A percentile compares a stretch with the other conserved stretches of the same genome.
Evolutionary conservation across 2,329 filamentous ascomycete species (phyloP).

Genomic region (Colletotrichum lindemuthianum): DNA sequence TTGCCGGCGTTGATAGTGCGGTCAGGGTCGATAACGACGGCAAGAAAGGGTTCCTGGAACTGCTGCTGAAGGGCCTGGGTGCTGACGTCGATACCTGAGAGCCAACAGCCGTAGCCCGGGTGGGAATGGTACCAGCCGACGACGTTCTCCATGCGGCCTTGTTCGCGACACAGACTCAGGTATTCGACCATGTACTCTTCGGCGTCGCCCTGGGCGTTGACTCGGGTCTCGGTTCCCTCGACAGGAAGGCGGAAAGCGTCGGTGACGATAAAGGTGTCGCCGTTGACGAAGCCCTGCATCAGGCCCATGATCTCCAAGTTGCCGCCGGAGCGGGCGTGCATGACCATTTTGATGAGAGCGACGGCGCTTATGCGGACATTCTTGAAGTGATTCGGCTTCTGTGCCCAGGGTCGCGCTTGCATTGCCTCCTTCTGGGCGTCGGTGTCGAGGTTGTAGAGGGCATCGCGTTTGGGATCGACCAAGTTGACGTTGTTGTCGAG

Average conservation of each 20-base stretch:
- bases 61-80: conserved; percentile 89
- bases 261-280: conserved; percentile 88
- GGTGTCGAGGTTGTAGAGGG: conserved; percentile 85
- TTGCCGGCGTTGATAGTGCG: conserved; percentile 94
- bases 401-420: conserved; percentile 76
- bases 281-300: conserved; percentile 94
- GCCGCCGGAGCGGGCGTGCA: conserved; percentile 96
- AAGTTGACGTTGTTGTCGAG: conserved; percentile 87
- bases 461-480: conserved; percentile 87
- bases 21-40: conserved; percentile 93
- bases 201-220: conserved; percentile 94
- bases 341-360: conserved; percentile 97
- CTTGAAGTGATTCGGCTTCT: conserved; percentile 89
- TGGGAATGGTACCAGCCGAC: conserved; percentile 99
- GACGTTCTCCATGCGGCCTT: conserved; percentile 84
- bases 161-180: conserved; percentile 78
- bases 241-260: conserved; percentile 95
- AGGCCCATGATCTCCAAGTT: conserved; percentile 95
- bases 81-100: conserved; percentile 92
- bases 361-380: conserved; percentile 92
- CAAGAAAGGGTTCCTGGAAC: conserved; percentile 90
- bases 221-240: conserved; percentile 97
- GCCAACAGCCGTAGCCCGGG: conserved; percentile 97
- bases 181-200: conserved; percentile 98
- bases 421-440: conserved; percentile 74